Evolutionary conservation across 1,284 basidiomycete genomes (phyloP), one percentile per base, ranked within the genome.

Genomic region (Apiotrichum montevideense): DNA sequence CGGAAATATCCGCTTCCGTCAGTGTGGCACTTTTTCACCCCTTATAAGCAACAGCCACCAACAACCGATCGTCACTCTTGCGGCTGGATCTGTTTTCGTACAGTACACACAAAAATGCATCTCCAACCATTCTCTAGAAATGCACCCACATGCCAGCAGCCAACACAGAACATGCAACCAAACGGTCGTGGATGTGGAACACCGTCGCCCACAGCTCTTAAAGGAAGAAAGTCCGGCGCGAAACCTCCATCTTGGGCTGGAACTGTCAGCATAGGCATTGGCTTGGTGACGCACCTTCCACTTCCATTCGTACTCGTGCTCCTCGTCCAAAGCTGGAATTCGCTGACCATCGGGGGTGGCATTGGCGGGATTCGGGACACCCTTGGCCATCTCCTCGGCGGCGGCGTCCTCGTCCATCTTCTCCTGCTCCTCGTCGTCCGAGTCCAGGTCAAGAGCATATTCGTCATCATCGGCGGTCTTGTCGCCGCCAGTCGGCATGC

Each of bases 401-500:
- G 69, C 72, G 52, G 67, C 70, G 46, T 75, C 70, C 62, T 75
- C 70, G 48, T 73, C 71, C 57, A 64, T 66, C 63, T 71, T 68
- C 52, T 70, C 68, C 57, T 72, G 62, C 49, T 55, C 61, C 40
- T 54, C 62, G 34, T 64, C 66, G 29, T 58, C 63, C 43, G 67
- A 67, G n/a, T 67, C 65, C 43, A 66, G 66, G 14, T 65, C 70
- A 5, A 62, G 61, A 9, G 59, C 66, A 33, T 64, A 63, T 34
- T 67, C 71, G 15, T 64, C 69, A n/a, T 55, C 66, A 43, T 78
- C 75, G 9, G 71, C 79, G 58, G 70, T 81, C 59, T 86, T 86
- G 64, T 94, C 84, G 64, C 85, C 74, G 10, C 72, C 72, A 15
- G 65, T 56, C 2, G 75, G 70, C 41, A 74, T 69, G 21, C 72